These are phyloP conservation scores for Stephania cephalantha DNA, from an alignment of 164 flowering plant genomes.

Conservation along the genomic window DNA sequence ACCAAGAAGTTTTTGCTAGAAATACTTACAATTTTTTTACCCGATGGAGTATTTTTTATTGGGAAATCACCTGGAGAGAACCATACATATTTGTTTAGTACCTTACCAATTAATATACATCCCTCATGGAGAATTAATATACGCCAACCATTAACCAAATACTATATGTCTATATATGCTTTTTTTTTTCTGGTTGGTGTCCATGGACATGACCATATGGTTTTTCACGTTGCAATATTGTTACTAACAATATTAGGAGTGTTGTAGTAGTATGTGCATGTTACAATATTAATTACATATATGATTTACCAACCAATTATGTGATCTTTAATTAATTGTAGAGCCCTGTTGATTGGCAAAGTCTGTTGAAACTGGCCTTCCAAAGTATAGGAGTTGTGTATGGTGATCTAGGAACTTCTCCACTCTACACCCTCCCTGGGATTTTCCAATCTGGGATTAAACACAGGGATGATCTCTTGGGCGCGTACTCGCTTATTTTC, in stretches of 20 bases:
- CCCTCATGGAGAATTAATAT: no score
- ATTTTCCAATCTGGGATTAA: constrained; percentile 47
- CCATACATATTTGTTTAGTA: no score
- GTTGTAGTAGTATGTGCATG: not conserved
- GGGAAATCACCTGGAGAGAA: no score
- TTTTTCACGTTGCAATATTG: not conserved
- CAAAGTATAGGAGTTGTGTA: constrained; percentile 74
- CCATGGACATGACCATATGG: not conserved
- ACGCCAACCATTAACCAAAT: no score
- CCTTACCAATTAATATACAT: no score
- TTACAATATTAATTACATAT: not conserved
- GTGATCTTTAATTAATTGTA: constrained; percentile 4
- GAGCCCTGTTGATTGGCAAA: constrained; percentile 31
- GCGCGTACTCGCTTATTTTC: constrained; percentile 54
- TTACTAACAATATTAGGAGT: not conserved
- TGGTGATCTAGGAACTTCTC: constrained; percentile 83
- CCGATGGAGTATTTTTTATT: no score
- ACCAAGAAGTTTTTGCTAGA: no score
- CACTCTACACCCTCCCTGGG: constrained; percentile 56
- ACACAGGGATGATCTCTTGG: constrained; percentile 55
- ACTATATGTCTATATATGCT: no score
- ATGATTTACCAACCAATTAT: not conserved
- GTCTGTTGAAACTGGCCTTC: constrained; percentile 50
- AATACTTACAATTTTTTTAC: no score
- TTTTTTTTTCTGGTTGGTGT: not conserved